Percentiles rank a stretch among this genome's conserved stretches.
Conservation (phyloP, 805 yeast species). For the Candida manassasensis region DNA sequence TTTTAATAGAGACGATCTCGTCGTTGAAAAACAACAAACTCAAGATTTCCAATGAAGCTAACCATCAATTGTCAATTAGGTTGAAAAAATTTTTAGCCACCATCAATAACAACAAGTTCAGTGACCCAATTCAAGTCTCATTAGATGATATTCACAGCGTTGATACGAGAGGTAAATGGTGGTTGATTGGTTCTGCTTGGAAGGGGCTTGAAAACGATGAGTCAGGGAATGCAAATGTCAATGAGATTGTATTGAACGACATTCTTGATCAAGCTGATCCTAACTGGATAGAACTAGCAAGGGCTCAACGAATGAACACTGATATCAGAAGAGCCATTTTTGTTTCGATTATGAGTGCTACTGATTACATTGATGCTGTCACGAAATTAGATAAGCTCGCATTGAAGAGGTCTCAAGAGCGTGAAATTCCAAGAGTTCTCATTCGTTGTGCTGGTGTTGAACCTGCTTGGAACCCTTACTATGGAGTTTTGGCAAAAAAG, state of each 20-base stretch:
- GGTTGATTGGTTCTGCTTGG: conserved; percentile 99
- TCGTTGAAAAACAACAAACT: conserved; percentile 83
- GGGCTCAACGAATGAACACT: conserved; percentile 87
- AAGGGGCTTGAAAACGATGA: conserved; percentile 45
- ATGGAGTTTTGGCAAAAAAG: conserved; percentile 72
- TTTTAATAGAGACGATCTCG: conserved; percentile 78
- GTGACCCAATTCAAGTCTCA: conserved; percentile 81
- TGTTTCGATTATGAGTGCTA: conserved; percentile 91
- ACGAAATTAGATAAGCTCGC: conserved; percentile 75
- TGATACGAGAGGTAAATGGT: conserved; percentile 91
- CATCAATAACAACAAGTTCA: conserved; percentile 39
- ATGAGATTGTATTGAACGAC: conserved; percentile 48
- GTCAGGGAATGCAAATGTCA: conserved; percentile 18
- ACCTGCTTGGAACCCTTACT: conserved; percentile 82
- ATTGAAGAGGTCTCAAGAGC: conserved; percentile 72
- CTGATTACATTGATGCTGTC: conserved; percentile 84
- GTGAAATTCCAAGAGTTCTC: conserved; percentile 82
- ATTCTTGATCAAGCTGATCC: conserved; percentile 68
- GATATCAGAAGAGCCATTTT: conserved; percentile 92
- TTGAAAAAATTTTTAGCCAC: conserved; percentile 61
- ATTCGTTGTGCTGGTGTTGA: conserved; percentile 85
- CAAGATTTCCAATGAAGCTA: conserved; percentile 48
- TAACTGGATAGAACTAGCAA: conserved; percentile 86
- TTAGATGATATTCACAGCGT: conserved; percentile 75
- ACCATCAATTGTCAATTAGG: conserved; percentile 49